phyloP scores from a whole-genome alignment of 164 flowering plant species.

The Chimonanthus praecox region DNA sequence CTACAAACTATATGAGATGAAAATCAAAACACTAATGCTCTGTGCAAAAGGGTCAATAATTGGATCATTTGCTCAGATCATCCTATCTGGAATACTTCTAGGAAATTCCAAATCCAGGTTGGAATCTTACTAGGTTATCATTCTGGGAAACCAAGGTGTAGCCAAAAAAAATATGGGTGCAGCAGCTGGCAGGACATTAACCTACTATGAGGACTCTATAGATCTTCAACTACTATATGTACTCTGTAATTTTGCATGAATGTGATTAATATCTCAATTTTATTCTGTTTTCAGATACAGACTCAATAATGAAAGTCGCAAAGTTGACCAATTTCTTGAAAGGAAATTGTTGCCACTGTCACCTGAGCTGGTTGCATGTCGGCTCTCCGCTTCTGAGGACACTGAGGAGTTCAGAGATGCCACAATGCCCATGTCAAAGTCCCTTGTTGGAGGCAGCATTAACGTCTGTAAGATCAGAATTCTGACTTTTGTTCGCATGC shows the following conservation, averaged over 20 bases:
- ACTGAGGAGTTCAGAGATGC: slow-evolving; percentile 62
- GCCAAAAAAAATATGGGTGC: neutral
- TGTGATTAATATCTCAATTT: neutral
- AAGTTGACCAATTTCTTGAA: slow-evolving; percentile 40
- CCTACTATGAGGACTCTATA: neutral
- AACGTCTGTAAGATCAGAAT: slow-evolving; percentile 62
- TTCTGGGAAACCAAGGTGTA: neutral
- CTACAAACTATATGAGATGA: no score
- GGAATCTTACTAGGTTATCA: neutral
- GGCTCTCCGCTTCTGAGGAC: slow-evolving; percentile 32
- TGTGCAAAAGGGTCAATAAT: neutral
- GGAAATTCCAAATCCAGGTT: neutral
- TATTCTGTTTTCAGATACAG: slow-evolving; percentile 40
- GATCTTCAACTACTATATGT: neutral
- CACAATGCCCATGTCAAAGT: slow-evolving; percentile 52
- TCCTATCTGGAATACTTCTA: neutral
- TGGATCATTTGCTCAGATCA: neutral
- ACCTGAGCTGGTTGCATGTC: slow-evolving; percentile 23
- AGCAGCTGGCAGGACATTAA: neutral
- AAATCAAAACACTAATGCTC: neutral
- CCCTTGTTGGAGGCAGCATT: slow-evolving; percentile 70
- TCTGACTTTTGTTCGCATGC: slow-evolving; percentile 42
- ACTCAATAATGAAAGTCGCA: slow-evolving; percentile 59
- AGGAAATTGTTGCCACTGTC: slow-evolving; percentile 39
- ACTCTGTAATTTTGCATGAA: neutral